Conservation (phyloP, 176 grass and related monocot genomes). For the Oryza punctata region DNA sequence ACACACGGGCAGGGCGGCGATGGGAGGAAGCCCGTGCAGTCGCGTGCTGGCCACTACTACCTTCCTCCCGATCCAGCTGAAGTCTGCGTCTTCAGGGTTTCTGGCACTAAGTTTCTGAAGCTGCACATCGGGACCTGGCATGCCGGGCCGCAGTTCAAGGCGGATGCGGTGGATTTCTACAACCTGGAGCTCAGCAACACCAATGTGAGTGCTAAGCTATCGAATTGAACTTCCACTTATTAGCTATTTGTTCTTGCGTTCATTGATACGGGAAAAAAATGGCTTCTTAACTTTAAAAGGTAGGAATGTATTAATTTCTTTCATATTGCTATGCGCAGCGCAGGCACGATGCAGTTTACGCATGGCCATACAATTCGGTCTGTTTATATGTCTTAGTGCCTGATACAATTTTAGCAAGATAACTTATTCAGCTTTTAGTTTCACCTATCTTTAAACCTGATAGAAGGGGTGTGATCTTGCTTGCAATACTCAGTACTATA, state of each 20-base stretch:
- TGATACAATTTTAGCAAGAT: background rate
- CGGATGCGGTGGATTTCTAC: slow-evolving; percentile 76
- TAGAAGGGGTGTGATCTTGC: background rate
- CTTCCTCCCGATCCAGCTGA: slow-evolving; percentile 70
- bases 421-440: background rate
- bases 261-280: background rate
- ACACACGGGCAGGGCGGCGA: slow-evolving; percentile 36
- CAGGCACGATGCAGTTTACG: no score
- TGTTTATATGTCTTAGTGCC: no score
- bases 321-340: no score
- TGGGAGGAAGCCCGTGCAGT: slow-evolving; percentile 39
- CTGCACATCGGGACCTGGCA: slow-evolving; percentile 93
- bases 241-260: background rate
- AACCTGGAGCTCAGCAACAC: slow-evolving; percentile 97
- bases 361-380: no score
- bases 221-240: background rate
- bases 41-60: slow-evolving; percentile 64
- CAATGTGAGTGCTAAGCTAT: slow-evolving; percentile 65
- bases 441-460: background rate
- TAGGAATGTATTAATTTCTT: no score
- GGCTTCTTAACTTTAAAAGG: background rate
- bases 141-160: slow-evolving; percentile 84
- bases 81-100: slow-evolving; percentile 76
- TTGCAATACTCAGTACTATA: background rate
- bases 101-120: slow-evolving; percentile 85